Evolutionary conservation across 331 rosid genomes (phyloP).

Genomic region (Arachis monticola): DNA sequence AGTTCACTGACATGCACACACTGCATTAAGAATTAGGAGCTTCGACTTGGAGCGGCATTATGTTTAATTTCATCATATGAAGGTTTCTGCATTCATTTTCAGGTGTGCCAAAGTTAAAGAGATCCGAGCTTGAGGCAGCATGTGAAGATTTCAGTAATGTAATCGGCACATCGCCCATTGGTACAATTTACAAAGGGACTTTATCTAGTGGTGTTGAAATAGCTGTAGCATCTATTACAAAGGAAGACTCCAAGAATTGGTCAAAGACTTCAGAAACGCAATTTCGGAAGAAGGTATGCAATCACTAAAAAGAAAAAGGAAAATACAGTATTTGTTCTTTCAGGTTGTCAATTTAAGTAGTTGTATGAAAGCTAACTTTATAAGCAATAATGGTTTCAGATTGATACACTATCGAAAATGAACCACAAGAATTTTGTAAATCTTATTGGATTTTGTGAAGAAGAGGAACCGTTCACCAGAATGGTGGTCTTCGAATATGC

Average conservation of each 20-base stretch:
- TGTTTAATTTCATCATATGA: conserved; percentile 4
- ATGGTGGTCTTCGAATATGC: conserved; percentile 97
- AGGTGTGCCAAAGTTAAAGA: conserved; percentile 91
- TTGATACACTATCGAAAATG: conserved; percentile 72
- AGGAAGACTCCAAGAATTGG: conserved; percentile 64
- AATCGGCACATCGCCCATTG: conserved; percentile 69
- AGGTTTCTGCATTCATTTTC: conserved; percentile 37
- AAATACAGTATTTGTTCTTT: background rate
- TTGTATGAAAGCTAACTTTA: conserved; percentile 31
- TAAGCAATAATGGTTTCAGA: conserved; percentile 56
- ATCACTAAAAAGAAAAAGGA: background rate
- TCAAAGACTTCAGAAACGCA: conserved; percentile 65
- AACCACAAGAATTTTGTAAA: conserved; percentile 97
- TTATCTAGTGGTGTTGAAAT: conserved; percentile 93
- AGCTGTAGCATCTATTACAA: conserved; percentile 70
- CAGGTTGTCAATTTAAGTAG: conserved; percentile 24
- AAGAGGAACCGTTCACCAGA: conserved; percentile 89
- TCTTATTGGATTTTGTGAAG: conserved; percentile 89
- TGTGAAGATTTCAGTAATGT: conserved; percentile 98
- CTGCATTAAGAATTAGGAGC: conserved; percentile 8
- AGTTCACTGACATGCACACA: conserved; percentile 2
- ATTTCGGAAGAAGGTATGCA: conserved; percentile 85
- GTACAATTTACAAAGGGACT: conserved; percentile 89
- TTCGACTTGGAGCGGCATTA: conserved; percentile 2
- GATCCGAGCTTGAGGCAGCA: conserved; percentile 86